Percentiles rank a stretch among this genome's conserved stretches.
These are phyloP conservation scores for Fusarium azukiicola DNA, from an alignment of 2,329 filamentous ascomycete species.

Conservation along the genomic window DNA sequence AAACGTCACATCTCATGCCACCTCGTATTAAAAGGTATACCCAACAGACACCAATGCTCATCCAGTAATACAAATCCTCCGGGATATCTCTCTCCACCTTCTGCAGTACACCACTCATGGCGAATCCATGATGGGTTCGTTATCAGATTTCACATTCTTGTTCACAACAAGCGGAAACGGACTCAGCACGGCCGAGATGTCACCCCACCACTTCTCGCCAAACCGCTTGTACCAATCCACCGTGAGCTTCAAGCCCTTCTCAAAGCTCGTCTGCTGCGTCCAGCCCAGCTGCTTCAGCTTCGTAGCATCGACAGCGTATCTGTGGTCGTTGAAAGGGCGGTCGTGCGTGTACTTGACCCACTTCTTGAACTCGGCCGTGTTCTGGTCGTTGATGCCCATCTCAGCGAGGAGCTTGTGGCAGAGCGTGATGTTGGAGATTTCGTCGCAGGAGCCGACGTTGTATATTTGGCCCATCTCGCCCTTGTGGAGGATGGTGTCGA, in stretches of 20 bases:
- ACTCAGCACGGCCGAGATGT: constrained; percentile 13
- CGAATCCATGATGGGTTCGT: constrained; percentile 16
- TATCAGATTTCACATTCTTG: constrained; percentile 19
- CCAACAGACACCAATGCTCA: too few species aligned
- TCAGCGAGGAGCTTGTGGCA: constrained; percentile 82
- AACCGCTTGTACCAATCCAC: neutral
- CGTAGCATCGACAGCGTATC: constrained; percentile 86
- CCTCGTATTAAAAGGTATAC: too few species aligned
- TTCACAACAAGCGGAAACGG: constrained; percentile 13
- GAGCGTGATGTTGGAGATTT: constrained; percentile 87
- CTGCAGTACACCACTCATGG: too few species aligned
- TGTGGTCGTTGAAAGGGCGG: constrained; percentile 88
- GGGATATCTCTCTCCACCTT: too few species aligned
- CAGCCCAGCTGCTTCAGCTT: constrained; percentile 85
- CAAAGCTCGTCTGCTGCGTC: constrained; percentile 83
- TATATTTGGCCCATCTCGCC: constrained; percentile 88
- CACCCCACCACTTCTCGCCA: constrained; percentile 3
- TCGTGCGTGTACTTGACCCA: constrained; percentile 89
- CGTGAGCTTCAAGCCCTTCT: constrained; percentile 76
- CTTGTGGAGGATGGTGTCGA: constrained; percentile 91
- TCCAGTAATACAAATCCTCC: too few species aligned
- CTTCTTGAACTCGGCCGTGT: constrained; percentile 75
- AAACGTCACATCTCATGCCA: too few species aligned
- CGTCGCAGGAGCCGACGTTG: constrained; percentile 90
- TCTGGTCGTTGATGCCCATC: constrained; percentile 76